Conservation (phyloP, 768 basidiomycete genomes). For the Rhodotorula toruloides region DNA sequence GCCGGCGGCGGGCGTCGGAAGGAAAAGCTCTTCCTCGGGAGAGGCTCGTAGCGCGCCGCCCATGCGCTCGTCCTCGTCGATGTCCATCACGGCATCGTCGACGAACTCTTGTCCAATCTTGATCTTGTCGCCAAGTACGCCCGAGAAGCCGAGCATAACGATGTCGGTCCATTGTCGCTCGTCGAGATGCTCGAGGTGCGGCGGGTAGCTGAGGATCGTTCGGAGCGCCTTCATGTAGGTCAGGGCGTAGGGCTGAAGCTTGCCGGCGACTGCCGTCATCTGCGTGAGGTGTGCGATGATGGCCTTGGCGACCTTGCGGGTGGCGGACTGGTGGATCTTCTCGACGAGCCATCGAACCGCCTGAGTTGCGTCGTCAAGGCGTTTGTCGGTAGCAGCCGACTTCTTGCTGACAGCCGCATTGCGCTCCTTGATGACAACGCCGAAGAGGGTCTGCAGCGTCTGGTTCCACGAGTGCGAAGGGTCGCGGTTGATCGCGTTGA, state of each 20-base stretch:
- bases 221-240: slow-evolving; percentile 77
- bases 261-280: slow-evolving; percentile 55
- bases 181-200: slow-evolving; percentile 74
- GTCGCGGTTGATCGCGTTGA: slow-evolving; percentile 51
- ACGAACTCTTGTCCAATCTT: slow-evolving; percentile 37
- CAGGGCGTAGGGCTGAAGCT: slow-evolving; percentile 61
- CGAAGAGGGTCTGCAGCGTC: slow-evolving; percentile 61
- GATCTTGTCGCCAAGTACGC: slow-evolving; percentile 60
- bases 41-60: slow-evolving; percentile 5
- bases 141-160: slow-evolving; percentile 69
- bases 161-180: slow-evolving; percentile 62
- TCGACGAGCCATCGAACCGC: slow-evolving; percentile 70
- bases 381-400: slow-evolving; percentile 52
- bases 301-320: slow-evolving; percentile 55
- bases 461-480: slow-evolving; percentile 51
- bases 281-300: slow-evolving; percentile 63
- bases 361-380: slow-evolving; percentile 62
- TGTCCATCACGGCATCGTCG: slow-evolving; percentile 43
- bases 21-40: slow-evolving; percentile 7
- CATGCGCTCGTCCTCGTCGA: slow-evolving; percentile 41
- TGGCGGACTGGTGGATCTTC: slow-evolving; percentile 57
- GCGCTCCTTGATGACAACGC: slow-evolving; percentile 62
- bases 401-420: slow-evolving; percentile 51
- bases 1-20: neutral
- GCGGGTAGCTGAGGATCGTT: slow-evolving; percentile 58